These are phyloP conservation scores for Russula vinacea DNA, from an alignment of 768 basidiomycete genomes.

Conservation along the genomic window DNA sequence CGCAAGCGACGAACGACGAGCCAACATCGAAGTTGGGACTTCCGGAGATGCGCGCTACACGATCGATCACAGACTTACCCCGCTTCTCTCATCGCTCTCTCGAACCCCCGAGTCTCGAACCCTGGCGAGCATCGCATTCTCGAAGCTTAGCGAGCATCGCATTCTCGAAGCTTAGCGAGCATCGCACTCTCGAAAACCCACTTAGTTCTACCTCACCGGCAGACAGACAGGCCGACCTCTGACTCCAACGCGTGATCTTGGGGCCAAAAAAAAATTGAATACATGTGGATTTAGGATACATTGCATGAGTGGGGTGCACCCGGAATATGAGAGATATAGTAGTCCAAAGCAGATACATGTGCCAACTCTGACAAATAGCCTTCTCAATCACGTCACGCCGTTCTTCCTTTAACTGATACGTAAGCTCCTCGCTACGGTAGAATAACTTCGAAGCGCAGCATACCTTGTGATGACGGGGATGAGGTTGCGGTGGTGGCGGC, in stretches of 20 bases:
- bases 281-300: not conserved
- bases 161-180: no score
- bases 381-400: not conserved
- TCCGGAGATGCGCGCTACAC: no score
- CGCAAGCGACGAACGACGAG: not conserved
- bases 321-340: not conserved
- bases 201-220: not conserved
- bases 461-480: constrained; percentile 1
- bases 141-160: no score
- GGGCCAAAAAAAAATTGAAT: not conserved
- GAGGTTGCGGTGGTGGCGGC: not conserved
- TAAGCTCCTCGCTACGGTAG: not conserved
- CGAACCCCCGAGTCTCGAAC: no score
- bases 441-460: not conserved
- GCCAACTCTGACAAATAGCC: not conserved
- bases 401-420: not conserved
- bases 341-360: not conserved
- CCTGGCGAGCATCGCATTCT: no score
- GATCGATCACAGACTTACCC: not conserved
- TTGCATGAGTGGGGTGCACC: not conserved
- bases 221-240: no score
- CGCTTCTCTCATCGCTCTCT: not conserved
- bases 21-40: not conserved
- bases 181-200: no score
- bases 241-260: no score